Percentiles rank a stretch among this genome's conserved stretches.
phyloP scores from a whole-genome alignment of 78 protist genomes.

The Trichosphaerium sp. region DNA sequence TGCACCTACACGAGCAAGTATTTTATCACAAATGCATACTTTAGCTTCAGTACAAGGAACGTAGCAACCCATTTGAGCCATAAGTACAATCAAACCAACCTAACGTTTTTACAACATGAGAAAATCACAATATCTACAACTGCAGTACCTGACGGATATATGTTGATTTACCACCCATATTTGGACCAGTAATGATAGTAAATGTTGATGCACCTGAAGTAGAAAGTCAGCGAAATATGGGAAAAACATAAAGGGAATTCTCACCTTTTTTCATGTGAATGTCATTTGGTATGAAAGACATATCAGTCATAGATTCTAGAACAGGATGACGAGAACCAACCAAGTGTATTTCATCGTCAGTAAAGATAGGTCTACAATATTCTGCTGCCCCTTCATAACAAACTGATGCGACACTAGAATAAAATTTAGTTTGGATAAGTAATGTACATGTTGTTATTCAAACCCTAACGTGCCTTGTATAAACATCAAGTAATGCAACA shows the following conservation, averaged over 20 bases:
- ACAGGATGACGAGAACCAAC: conserved; percentile 81
- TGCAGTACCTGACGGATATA: conserved; percentile 55
- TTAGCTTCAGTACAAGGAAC: conserved; percentile 74
- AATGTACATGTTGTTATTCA: background rate
- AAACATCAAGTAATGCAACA: background rate
- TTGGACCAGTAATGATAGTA: conserved; percentile 84
- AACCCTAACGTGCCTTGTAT: background rate
- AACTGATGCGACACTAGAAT: conserved; percentile 49
- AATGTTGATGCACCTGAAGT: conserved; percentile 10
- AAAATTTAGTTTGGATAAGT: conserved; percentile 27
- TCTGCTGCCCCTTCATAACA: conserved; percentile 60
- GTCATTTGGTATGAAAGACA: conserved; percentile 81
- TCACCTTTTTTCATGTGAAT: conserved; percentile 10
- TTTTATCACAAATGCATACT: conserved; percentile 57
- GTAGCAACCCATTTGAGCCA: conserved; percentile 98
- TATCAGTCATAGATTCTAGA: conserved; percentile 69
- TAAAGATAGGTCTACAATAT: conserved; percentile 59
- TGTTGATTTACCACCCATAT: conserved; percentile 81
- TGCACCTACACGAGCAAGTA: conserved; percentile 95
- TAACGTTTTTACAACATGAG: background rate
- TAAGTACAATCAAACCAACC: conserved; percentile 69
- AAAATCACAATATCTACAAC: background rate
- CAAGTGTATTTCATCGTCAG: conserved; percentile 13
- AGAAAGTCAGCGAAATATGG: background rate
- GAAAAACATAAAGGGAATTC: background rate